Evolutionary conservation across 345 rosid species (phyloP).

Genomic region (Hibiscus mutabilis): DNA sequence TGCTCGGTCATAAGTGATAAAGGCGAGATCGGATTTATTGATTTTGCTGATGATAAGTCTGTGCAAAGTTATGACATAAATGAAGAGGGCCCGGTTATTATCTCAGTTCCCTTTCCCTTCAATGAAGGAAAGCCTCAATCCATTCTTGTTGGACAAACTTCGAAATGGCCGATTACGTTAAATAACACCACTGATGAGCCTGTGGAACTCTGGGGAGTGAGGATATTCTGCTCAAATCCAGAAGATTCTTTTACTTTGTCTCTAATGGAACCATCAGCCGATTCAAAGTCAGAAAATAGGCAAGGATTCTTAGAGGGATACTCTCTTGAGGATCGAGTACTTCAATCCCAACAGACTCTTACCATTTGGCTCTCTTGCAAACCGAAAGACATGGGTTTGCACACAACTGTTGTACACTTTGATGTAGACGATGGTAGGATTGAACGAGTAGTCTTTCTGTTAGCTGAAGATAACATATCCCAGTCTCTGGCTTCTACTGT

Average conservation of each 20-base stretch:
- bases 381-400: slow-evolving; percentile 48
- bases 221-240: slow-evolving; percentile 39
- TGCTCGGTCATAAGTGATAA: slow-evolving; percentile 40
- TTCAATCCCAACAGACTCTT: slow-evolving; percentile 35
- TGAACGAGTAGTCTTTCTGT: slow-evolving; percentile 42
- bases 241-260: slow-evolving; percentile 35
- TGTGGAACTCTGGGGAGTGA: slow-evolving; percentile 42
- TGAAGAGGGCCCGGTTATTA: slow-evolving; percentile 33
- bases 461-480: slow-evolving; percentile 53
- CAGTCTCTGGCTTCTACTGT: slow-evolving; percentile 35
- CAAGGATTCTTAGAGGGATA: slow-evolving; percentile 29
- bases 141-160: slow-evolving; percentile 32
- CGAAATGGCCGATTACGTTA: slow-evolving; percentile 30
- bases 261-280: slow-evolving; percentile 39
- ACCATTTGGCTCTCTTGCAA: slow-evolving; percentile 62
- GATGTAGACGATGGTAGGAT: slow-evolving; percentile 34
- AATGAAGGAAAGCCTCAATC: slow-evolving; percentile 40
- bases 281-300: slow-evolving; percentile 4
- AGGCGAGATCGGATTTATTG: slow-evolving; percentile 45
- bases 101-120: slow-evolving; percentile 46
- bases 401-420: slow-evolving; percentile 41
- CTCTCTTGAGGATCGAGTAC: slow-evolving; percentile 45
- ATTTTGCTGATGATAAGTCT: slow-evolving; percentile 37
- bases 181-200: slow-evolving; percentile 32
- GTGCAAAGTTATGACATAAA: slow-evolving; percentile 27